Percentiles rank a stretch among this genome's conserved stretches.
Conservation (phyloP, 306 rosid genomes). For the Malus sylvestris region DNA sequence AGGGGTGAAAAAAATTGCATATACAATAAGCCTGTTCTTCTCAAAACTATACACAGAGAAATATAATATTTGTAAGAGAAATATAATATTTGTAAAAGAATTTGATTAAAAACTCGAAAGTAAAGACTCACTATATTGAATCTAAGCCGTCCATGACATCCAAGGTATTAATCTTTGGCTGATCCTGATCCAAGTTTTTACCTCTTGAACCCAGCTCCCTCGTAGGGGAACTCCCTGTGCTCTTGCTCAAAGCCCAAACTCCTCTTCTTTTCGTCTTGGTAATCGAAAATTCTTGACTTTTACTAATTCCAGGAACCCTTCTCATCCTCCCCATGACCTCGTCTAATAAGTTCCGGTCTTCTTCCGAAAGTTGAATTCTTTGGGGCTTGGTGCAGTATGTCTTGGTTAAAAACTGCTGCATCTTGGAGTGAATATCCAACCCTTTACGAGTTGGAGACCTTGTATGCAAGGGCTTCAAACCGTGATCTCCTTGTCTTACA, state of each 20-base stretch:
- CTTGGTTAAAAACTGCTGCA: conserved; percentile 34
- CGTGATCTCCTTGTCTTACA: conserved; percentile 50
- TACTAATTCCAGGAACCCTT: conserved; percentile 46
- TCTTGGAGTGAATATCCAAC: conserved; percentile 47
- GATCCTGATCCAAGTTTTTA: conserved; percentile 7
- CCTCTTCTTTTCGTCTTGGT: conserved; percentile 26
- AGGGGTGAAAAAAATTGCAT: too few species aligned
- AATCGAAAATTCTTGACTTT: conserved; percentile 46
- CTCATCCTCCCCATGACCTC: conserved; percentile 41
- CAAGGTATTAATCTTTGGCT: conserved; percentile 21
- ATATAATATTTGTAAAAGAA: too few species aligned
- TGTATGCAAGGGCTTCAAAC: conserved; percentile 34
- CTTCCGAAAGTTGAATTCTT: conserved; percentile 36
- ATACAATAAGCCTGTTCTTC: too few species aligned
- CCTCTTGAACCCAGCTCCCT: conserved; percentile 24
- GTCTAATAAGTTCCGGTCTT: conserved; percentile 49
- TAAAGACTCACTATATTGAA: neutral
- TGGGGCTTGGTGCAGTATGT: conserved; percentile 16
- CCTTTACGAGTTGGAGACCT: conserved; percentile 59
- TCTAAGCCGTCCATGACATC: conserved; percentile 60
- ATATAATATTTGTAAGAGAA: too few species aligned
- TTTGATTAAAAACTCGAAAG: neutral
- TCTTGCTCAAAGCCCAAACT: conserved; percentile 34
- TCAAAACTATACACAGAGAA: too few species aligned
- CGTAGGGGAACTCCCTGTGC: conserved; percentile 54